Conservation (phyloP, 371 early-diverging fungal genomes). For the Mucor piriformis region DNA sequence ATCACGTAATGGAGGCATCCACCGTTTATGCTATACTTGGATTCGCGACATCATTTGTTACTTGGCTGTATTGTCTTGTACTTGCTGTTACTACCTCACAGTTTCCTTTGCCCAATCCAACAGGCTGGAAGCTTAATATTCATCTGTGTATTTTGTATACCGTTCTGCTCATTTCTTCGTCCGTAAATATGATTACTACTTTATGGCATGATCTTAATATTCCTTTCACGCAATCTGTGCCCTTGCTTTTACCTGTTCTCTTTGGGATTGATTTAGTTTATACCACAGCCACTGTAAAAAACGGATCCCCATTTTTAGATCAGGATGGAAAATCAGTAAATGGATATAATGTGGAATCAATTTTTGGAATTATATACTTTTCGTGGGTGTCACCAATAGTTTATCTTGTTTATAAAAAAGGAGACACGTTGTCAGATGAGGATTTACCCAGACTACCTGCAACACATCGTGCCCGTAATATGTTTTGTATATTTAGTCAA, state of each 20-base stretch:
- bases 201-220: neutral
- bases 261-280: slow-evolving; percentile 26
- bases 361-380: slow-evolving; percentile 27
- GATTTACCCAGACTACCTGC: slow-evolving; percentile 38
- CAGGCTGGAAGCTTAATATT: slow-evolving; percentile 37
- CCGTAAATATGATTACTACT: neutral
- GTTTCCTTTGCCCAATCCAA: slow-evolving; percentile 17
- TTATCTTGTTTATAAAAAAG: slow-evolving; percentile 22
- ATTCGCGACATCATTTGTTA: neutral
- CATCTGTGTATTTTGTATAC: slow-evolving; percentile 36
- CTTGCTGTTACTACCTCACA: slow-evolving; percentile 14
- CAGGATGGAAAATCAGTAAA: slow-evolving; percentile 26
- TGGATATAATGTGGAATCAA: slow-evolving; percentile 18
- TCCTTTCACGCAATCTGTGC: slow-evolving; percentile 5
- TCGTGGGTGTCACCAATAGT: slow-evolving; percentile 33
- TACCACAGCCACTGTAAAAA: slow-evolving; percentile 25
- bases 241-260: slow-evolving; percentile 14
- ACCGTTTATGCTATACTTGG: neutral
- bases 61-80: slow-evolving; percentile 27
- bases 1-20: neutral
- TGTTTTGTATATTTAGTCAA: slow-evolving; percentile 30
- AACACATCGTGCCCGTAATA: slow-evolving; percentile 30
- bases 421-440: slow-evolving; percentile 25
- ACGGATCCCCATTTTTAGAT: slow-evolving; percentile 39
- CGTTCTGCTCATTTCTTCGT: slow-evolving; percentile 6